Base-by-base conservation (phyloP, 2,329 filamentous ascomycete species). In the Clonostachys byssicola region DNA sequence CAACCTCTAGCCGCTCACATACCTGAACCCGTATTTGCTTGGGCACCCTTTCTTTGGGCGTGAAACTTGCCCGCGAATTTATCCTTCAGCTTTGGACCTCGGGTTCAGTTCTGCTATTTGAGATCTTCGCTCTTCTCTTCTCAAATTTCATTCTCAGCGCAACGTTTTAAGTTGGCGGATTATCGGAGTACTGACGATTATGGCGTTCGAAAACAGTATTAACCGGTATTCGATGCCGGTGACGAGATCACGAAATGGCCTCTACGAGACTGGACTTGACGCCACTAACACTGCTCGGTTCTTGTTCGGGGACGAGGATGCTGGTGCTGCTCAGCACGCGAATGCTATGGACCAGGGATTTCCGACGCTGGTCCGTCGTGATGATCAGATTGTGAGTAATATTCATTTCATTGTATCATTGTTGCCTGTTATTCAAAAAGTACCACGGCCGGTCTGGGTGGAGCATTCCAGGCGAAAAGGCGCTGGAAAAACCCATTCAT, bases 171-270 rank as follows among this genome's bases (percentile, higher is more conserved):
- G 7, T 30, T 30, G 23, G 23, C 23, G 23, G 23, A 30, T 10
- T 30, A 10, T 30, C 23, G 23, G 23, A 30, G 9, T 30, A 30
- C 23, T 30, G 23, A 30, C 23, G 23, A 49, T 34, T 41, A 49
- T 46, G 47, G 18, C 30, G n/a, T 20, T n/a, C 16, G 10, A 58
- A 51, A 52, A 56, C 57, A 95, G 89, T 55, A 77, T 86, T 51
- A 95, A 96, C 64, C 87, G 92, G 54, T 95, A 95, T 67, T 96
- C 92, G 5, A 92, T 96, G 88, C 92, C 92, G 34, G 88, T 92
- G 45, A 89, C 87, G 43, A 79, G 80, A 50, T 81, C 84, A 54
- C 81, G 86, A 54, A 83, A 77, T 54, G 80, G 85, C 52, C 70
- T 83, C 57, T 83, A 86, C 60, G 83, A 85, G 54, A 77, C 83